Conservation (phyloP, 768 basidiomycete genomes). For the Kwoniella bestiolae region DNA sequence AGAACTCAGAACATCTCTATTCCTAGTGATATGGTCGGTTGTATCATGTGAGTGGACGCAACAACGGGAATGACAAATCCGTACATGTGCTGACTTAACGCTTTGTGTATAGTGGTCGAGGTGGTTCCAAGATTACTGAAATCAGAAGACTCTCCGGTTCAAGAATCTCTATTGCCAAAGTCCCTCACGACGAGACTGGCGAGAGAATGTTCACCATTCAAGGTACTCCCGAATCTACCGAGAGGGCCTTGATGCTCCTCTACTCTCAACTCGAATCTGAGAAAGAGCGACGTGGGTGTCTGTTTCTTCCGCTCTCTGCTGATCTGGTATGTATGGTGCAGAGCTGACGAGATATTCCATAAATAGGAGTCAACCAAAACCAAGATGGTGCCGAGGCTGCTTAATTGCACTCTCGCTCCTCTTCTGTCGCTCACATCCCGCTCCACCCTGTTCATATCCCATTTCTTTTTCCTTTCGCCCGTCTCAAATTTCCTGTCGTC, state of each 20-base stretch:
- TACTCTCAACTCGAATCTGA: conserved; percentile 70
- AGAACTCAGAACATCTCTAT: conserved; percentile 99
- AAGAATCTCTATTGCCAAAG: conserved; percentile 97
- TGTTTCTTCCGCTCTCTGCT: background rate
- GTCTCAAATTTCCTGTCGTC: conserved; percentile 30
- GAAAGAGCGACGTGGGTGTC: conserved; percentile 77
- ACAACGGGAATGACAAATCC: no score
- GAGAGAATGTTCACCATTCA: conserved; percentile 99
- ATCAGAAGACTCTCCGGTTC: conserved; percentile 97
- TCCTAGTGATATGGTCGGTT: conserved; percentile 95
- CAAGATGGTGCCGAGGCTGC: conserved; percentile 25
- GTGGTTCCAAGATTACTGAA: conserved; percentile 97
- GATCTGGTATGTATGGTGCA: background rate
- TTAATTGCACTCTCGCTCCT: conserved; percentile 8
- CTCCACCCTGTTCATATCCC: conserved; percentile 11
- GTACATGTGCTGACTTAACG: no score
- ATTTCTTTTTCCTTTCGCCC: conserved; percentile 28
- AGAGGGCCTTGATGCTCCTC: conserved; percentile 94
- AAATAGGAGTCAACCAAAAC: conserved; percentile 25
- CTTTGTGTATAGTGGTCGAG: conserved; percentile 87
- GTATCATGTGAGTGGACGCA: conserved; percentile 59
- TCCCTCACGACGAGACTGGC: conserved; percentile 98
- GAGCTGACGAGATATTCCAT: background rate
- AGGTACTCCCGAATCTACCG: conserved; percentile 93
- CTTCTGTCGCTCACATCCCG: conserved; percentile 4